phyloP scores from a whole-genome alignment of 176 grass and related monocot genomes.

The Aegilops speltoides region DNA sequence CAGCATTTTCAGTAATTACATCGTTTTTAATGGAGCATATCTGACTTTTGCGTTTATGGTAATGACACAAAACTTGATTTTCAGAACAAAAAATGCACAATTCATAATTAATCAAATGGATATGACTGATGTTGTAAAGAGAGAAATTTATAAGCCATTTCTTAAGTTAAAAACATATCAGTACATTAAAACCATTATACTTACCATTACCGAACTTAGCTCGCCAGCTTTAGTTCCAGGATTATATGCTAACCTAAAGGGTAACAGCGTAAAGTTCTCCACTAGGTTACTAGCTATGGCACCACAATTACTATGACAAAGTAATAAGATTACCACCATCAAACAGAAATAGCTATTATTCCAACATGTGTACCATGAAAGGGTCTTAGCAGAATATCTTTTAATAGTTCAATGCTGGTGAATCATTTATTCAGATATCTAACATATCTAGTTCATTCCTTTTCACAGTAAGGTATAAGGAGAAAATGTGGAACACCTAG shows the following conservation, averaged over 20 bases:
- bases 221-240: background rate
- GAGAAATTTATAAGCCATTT: background rate
- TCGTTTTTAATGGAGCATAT: background rate
- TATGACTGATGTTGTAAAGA: background rate
- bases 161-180: background rate
- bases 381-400: background rate
- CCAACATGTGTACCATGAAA: background rate
- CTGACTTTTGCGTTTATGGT: background rate
- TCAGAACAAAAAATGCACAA: background rate
- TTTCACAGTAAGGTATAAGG: background rate
- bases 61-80: conserved; percentile 9
- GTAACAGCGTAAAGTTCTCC: background rate
- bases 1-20: background rate
- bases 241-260: background rate
- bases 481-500: background rate
- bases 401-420: background rate
- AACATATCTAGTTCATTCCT: conserved; percentile 9
- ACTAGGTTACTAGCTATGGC: background rate
- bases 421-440: background rate
- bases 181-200: background rate
- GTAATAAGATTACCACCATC: background rate
- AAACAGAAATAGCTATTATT: conserved; percentile 14
- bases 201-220: background rate
- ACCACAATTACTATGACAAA: background rate
- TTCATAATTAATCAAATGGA: background rate